Evolutionary conservation across 1,139 yeast genomes (phyloP), one percentile per base, ranked within the genome.

Genomic region (Komagataea norvegica): DNA sequence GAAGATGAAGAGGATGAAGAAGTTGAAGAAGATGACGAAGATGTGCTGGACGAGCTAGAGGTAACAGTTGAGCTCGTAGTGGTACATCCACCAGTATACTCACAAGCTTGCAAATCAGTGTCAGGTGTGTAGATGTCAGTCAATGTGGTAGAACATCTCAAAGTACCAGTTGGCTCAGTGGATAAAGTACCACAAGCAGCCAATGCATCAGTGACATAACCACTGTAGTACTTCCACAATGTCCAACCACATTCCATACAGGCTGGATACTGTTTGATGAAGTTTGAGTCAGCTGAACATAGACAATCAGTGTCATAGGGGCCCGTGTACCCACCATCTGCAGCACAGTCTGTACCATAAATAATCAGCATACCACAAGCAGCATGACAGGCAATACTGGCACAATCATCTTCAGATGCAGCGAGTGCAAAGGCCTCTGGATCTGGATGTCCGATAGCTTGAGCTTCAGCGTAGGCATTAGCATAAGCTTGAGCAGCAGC

Each of bases 211-310:
- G 51, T 37, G 30, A 56, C 46, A 40, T 38, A 55, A 4, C 37
- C 34, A 16, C 55, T 51, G 42, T 57, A 57, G 44, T 56, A 52
- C 17, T 36, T 33, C 60, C 59, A 56, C 33, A 56, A 36, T 33
- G 59, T 54, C 59, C 60, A 56, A 30, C 61, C 61, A 52, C 61
- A 57, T 29, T 47, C 49, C 40, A 56, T 43, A 46, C 61, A 57
- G 9, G 40, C 40, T 18, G 49, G 44, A 38, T 52, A 54, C 18
- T 40, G 37, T 4, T 39, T 25, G 22, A 44, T 23, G 49, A 56
- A 56, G 1, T 19, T 13, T 27, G 54, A 38, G 28, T 26, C 53
- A 1, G 42, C 16, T 15, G 43, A 31, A 49, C 61, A 57, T 28
- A 57, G 43, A 49, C 34, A 30, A 3, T 30, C 22, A 5, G 25